phyloP scores from a whole-genome alignment of 345 rosid genomes.

The Corymbia maculata region DNA sequence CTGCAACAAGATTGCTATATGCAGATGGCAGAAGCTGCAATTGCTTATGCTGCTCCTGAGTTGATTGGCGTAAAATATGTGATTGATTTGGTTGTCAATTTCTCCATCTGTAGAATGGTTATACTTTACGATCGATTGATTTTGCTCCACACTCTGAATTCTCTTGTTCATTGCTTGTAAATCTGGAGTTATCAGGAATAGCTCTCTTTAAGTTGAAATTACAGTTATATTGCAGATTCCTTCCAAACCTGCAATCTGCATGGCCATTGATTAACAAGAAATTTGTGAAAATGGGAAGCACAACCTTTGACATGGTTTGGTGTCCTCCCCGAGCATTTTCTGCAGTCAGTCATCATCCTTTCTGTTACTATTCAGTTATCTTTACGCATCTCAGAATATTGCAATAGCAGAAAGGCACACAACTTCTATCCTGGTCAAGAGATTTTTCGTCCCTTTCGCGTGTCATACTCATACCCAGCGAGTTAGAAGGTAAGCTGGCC shows the following conservation, averaged over 20 bases:
- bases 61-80: not conserved
- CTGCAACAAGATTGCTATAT: not conserved
- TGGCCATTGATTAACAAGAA: not conserved
- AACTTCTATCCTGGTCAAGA: not conserved
- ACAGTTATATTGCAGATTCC: not conserved
- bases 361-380: not conserved
- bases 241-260: not conserved
- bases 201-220: not conserved
- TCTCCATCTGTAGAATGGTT: not conserved
- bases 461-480: not conserved
- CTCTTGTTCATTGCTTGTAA: not conserved
- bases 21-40: not conserved
- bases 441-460: not conserved
- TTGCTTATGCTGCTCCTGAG: not conserved
- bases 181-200: not conserved
- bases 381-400: not conserved
- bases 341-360: not conserved
- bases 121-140: not conserved
- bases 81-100: not conserved
- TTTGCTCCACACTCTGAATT: not conserved
- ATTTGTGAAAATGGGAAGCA: not conserved
- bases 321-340: not conserved
- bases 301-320: not conserved
- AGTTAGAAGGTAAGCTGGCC: not conserved
- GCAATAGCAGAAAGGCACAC: not conserved